phyloP scores from a whole-genome alignment of 495 filamentous ascomycete species.

The Podospora conica region DNA sequence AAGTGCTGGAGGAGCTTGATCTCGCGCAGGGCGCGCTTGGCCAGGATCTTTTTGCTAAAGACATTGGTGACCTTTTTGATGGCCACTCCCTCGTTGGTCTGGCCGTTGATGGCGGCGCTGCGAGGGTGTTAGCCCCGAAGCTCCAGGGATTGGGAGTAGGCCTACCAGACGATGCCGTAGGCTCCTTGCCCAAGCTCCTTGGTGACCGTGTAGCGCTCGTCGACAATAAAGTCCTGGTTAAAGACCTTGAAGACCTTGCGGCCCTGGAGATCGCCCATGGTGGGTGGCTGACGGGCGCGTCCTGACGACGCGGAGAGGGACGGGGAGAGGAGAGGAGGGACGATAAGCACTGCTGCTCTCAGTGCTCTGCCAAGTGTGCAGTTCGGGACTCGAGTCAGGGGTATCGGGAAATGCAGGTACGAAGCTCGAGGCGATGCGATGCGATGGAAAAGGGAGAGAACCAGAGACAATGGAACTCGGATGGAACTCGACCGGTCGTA shows the following conservation, averaged over 20 bases:
- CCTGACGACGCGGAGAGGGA: not conserved
- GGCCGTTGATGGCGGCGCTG: constrained; percentile 87
- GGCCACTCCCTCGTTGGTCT: constrained; percentile 91
- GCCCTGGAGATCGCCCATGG: constrained; percentile 72
- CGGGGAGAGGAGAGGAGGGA: constrained; percentile 4
- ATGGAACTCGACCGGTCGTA: not conserved
- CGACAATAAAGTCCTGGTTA: constrained; percentile 98
- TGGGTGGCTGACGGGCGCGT: constrained; percentile 11
- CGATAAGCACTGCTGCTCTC: constrained; percentile 16
- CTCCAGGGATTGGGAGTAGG: constrained; percentile 14
- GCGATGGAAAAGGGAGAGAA: constrained; percentile 1
- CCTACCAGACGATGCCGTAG: constrained; percentile 97
- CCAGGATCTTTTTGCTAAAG: constrained; percentile 99
- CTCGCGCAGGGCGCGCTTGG: constrained; percentile 93
- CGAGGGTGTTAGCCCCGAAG: constrained; percentile 10
- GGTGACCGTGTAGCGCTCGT: constrained; percentile 95
- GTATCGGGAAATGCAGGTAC: not conserved
- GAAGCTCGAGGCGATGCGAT: not conserved
- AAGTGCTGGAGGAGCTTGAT: constrained; percentile 99
- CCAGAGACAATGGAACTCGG: not conserved
- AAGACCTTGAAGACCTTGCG: constrained; percentile 99
- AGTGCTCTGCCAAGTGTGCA: constrained; percentile 6
- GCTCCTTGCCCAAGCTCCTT: constrained; percentile 98
- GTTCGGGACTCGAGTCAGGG: not conserved
- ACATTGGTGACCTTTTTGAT: constrained; percentile 99